Conservation (phyloP, 805 yeast species). For the Saccharomycopsis oosterbeekiorum region DNA sequence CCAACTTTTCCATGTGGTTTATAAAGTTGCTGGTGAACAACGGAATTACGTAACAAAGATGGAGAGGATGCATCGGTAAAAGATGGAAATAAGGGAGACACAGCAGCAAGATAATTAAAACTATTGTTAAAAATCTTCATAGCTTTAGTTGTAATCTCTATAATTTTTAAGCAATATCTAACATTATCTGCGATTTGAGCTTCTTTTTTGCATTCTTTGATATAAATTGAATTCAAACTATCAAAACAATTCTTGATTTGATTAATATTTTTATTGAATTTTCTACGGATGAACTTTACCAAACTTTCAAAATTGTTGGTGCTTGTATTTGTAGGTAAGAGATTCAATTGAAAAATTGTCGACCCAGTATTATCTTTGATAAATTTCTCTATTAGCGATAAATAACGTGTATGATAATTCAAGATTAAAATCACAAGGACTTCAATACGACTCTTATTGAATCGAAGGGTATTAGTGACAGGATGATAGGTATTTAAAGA, state of each 20-base stretch:
- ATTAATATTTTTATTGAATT: constrained; percentile 11
- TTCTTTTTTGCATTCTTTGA: background rate
- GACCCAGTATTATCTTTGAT: constrained; percentile 13
- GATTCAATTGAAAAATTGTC: constrained; percentile 6
- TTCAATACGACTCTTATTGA: background rate
- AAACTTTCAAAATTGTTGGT: constrained; percentile 14
- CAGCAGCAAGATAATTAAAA: constrained; percentile 10
- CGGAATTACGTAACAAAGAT: background rate
- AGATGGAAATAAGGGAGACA: constrained; percentile 15
- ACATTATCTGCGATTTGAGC: background rate
- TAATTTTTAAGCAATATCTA: background rate
- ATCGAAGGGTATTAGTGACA: background rate
- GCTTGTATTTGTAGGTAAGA: constrained; percentile 9
- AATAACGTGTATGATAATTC: constrained; percentile 14
- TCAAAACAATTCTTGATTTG: background rate
- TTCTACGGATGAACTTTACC: constrained; percentile 7
- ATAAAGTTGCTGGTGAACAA: background rate
- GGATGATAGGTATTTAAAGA: background rate
- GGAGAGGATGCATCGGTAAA: background rate
- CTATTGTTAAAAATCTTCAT: constrained; percentile 13
- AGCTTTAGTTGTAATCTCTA: background rate
- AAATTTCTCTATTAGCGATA: constrained; percentile 11
- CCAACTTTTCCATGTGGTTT: background rate
- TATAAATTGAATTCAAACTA: background rate
- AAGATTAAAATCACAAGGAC: constrained; percentile 4